Evolutionary conservation across 768 basidiomycete genomes (phyloP), one percentile per base, ranked within the genome.

Genomic region (Pleurotus tuoliensis): DNA sequence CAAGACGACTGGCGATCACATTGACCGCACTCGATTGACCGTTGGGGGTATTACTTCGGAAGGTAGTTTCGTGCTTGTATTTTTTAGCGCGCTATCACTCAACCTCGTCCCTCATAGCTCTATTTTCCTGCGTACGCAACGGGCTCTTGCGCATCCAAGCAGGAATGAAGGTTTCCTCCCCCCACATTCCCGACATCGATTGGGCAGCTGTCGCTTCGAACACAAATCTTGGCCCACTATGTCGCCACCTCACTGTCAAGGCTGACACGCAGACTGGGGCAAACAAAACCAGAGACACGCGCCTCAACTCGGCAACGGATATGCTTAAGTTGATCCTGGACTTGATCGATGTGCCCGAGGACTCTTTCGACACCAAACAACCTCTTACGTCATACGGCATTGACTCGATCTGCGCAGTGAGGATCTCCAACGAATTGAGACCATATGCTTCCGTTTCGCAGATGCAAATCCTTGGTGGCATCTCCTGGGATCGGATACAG

Each of bases 371-470:
- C 5, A 49, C 60, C 0, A 68, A 75, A 11, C 67, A 73, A 6
- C 76, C 77, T 1, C 64, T 79, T 48, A 75, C 73, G 1, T 64
- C 71, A 1, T 77, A 77, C 43, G 77, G 77, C 8, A 63, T 76
- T 16, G 76, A 77, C 58, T 77, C 76, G 1, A 66, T 77, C 6
- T 66, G 69, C 7, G 76, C 76, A 9, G 70, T 70, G 4, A 64
- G 67, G 18, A 58, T n/a, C n/a, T n/a, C n/a, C n/a, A n/a, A n/a
- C n/a, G n/a, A n/a, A n/a, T n/a, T n/a, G n/a, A 76, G 66, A 7
- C 62, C 68, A 0, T 62, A 62, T 25, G 59, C 73, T 15, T 49
- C 63, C n/a, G n/a, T n/a, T n/a, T n/a, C n/a, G n/a, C n/a, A n/a
- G n/a, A n/a, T n/a, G 50, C 73, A 75, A 56, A 64, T 75, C 4